Evolutionary conservation across 345 rosid genomes (phyloP).

Genomic region (Citrus mangshanensis): DNA sequence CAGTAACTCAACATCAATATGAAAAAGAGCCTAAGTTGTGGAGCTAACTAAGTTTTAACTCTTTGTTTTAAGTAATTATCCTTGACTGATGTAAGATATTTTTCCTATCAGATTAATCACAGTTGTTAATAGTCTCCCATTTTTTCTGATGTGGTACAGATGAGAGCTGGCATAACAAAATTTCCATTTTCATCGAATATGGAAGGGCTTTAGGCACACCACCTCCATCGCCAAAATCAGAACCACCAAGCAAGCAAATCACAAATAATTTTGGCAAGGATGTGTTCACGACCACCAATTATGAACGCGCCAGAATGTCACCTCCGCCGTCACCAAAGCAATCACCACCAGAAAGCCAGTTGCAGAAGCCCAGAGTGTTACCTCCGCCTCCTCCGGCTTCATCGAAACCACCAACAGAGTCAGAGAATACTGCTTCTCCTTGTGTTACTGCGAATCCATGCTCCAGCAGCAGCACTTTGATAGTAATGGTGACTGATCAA

Average conservation of each 20-base stretch:
- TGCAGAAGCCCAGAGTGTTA: not conserved
- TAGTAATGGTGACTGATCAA: not conserved
- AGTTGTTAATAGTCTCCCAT: not conserved
- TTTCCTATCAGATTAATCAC: too few species aligned
- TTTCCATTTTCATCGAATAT: not conserved
- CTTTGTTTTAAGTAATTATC: too few species aligned
- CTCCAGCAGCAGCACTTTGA: not conserved
- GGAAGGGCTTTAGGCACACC: not conserved
- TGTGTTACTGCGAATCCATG: not conserved
- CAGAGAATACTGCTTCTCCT: not conserved
- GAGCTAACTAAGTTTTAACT: too few species aligned
- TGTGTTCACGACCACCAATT: not conserved
- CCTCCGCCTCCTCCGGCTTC: not conserved
- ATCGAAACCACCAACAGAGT: not conserved
- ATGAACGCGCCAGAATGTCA: not conserved
- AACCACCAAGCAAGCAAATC: not conserved
- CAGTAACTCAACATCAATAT: too few species aligned
- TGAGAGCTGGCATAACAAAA: not conserved
- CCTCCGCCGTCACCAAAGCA: slow-evolving; percentile 1
- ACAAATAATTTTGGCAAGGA: not conserved
- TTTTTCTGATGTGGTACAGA: not conserved
- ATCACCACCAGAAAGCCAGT: not conserved
- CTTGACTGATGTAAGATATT: too few species aligned
- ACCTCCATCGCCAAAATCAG: not conserved
- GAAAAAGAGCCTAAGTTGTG: too few species aligned